A percentile compares a stretch with the other conserved stretches of the same genome.
These are phyloP conservation scores for Aspergillus sp. DNA, from an alignment of 2,329 filamentous ascomycete genomes.

Conservation along the genomic window DNA sequence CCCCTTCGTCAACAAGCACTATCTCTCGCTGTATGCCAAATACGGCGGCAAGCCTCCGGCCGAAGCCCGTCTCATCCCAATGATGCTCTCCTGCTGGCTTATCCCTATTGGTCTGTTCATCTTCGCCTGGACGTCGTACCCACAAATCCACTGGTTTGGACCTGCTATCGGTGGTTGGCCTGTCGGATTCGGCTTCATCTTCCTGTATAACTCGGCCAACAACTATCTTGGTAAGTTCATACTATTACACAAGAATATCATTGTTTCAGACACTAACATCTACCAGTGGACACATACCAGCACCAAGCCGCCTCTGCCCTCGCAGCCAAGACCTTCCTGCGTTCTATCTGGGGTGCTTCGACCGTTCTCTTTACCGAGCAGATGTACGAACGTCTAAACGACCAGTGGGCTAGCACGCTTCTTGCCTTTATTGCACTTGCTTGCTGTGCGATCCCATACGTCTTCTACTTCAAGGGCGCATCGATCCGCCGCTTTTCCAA, in stretches of 20 bases:
- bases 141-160: constrained; percentile 66
- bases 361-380: constrained; percentile 78
- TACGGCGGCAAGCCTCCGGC: constrained; percentile 73
- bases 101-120: constrained; percentile 68
- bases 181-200: constrained; percentile 79
- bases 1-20: constrained; percentile 78
- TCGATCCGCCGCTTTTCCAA: constrained; percentile 66
- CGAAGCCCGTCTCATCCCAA: constrained; percentile 75
- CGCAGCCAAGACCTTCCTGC: constrained; percentile 77
- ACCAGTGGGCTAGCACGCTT: constrained; percentile 74
- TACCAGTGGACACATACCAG: constrained; percentile 61
- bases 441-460: constrained; percentile 78
- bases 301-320: constrained; percentile 78
- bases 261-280: background rate
- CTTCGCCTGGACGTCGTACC: constrained; percentile 69
- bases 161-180: constrained; percentile 69
- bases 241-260: too few relatives aligned
- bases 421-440: constrained; percentile 72
- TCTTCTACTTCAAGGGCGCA: constrained; percentile 78
- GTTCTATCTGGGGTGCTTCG: constrained; percentile 76
- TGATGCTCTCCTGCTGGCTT: constrained; percentile 76
- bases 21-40: constrained; percentile 62
- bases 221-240: constrained; percentile 59
- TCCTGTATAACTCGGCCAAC: constrained; percentile 77
- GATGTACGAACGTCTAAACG: constrained; percentile 71